A percentile compares a stretch with the other conserved stretches of the same genome.
phyloP scores from a whole-genome alignment of 2,329 filamentous ascomycete species.

The Diaporthe ampelina region DNA sequence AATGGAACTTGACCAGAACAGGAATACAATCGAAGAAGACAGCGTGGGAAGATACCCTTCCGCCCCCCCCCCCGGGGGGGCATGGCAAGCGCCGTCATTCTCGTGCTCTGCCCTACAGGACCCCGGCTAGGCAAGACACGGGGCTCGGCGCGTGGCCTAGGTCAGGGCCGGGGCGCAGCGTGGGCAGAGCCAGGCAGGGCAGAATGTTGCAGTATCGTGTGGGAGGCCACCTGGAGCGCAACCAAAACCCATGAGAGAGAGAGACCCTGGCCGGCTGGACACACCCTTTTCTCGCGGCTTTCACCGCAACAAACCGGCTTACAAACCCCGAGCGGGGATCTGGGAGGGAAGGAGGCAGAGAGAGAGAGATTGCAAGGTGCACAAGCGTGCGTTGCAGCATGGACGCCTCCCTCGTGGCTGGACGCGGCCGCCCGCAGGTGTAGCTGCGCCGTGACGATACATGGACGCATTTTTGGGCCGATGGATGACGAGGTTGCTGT shows the following conservation, averaged over 20 bases:
- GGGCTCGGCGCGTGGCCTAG: neutral
- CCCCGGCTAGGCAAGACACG: conserved; percentile 20
- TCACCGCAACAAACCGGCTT: neutral
- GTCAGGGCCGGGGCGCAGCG: neutral
- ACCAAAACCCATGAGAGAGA: neutral
- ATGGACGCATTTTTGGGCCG: conserved; percentile 10
- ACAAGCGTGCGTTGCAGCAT: neutral
- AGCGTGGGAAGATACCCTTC: neutral
- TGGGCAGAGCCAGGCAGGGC: neutral
- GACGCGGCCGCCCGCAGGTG: neutral
- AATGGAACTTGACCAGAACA: neutral
- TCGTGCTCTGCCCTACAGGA: neutral
- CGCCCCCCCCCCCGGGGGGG: neutral
- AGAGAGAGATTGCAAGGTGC: neutral
- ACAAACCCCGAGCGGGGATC: neutral
- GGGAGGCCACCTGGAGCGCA: conserved; percentile 1
- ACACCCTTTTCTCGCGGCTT: neutral
- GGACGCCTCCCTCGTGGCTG: conserved; percentile 10
- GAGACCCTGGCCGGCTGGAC: neutral
- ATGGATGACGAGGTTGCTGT: conserved; percentile 14
- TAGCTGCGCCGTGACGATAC: conserved; percentile 11
- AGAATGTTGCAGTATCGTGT: neutral
- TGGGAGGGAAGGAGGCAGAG: too few relatives aligned
- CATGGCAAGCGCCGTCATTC: neutral
- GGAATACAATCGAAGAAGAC: neutral